These are phyloP conservation scores for Eimeria tenella DNA, from an alignment of 169 alveolate genomes.

Conservation along the genomic window DNA sequence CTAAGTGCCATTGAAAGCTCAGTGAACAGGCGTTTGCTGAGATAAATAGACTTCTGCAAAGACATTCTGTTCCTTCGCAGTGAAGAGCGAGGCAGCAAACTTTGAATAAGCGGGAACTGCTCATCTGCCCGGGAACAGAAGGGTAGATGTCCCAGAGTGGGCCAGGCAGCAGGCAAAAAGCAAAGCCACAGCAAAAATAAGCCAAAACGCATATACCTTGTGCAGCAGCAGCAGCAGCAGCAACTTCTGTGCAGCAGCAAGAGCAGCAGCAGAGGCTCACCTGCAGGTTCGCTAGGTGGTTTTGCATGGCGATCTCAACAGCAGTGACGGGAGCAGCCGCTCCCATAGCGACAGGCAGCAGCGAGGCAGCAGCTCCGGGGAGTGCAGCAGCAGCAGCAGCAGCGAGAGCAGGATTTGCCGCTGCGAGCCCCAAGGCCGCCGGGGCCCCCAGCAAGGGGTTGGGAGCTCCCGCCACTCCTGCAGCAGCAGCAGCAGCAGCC, in stretches of 20 bases:
- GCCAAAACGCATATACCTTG: background rate
- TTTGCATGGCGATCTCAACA: constrained; percentile 68
- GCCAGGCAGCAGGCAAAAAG: background rate
- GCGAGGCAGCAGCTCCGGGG: constrained; percentile 29
- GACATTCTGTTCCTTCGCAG: no score
- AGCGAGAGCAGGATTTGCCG: background rate
- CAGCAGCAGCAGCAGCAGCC: constrained; percentile 23
- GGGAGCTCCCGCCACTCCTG: background rate
- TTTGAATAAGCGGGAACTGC: no score
- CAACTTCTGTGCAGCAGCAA: background rate
- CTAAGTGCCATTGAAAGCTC: no score
- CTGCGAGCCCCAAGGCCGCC: background rate
- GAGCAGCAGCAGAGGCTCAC: background rate
- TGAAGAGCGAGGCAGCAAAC: no score
- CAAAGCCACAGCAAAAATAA: background rate
- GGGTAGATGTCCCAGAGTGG: background rate
- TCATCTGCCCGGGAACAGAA: no score
- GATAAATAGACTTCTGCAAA: no score
- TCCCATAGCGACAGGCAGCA: background rate
- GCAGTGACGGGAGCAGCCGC: constrained; percentile 51
- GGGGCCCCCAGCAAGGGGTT: background rate
- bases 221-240: constrained; percentile 17
- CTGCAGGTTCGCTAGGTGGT: constrained; percentile 56
- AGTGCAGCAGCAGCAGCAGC: constrained; percentile 4
- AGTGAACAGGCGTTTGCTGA: no score